Evolutionary conservation across 2,329 filamentous ascomycete species (phyloP).

Genomic region (Trichoderma sp.): DNA sequence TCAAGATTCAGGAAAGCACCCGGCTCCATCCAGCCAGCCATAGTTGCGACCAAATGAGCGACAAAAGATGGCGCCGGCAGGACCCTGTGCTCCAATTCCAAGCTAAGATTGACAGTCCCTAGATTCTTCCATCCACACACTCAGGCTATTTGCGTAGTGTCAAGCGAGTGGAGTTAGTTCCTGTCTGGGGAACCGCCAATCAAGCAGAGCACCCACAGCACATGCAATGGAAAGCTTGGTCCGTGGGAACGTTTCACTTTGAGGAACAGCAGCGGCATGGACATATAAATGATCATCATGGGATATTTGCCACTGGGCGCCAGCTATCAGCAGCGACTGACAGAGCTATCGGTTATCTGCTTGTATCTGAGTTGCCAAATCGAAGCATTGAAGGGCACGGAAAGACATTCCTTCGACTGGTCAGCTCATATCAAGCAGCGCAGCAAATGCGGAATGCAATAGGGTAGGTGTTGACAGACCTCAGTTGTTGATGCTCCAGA

Average conservation of each 20-base stretch:
- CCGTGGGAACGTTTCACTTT: neutral
- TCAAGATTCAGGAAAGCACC: neutral
- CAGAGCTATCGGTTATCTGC: neutral
- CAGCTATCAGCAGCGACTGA: neutral
- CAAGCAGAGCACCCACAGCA: slow-evolving; percentile 25
- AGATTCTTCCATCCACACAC: neutral
- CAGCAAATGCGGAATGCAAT: neutral
- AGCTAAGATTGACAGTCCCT: slow-evolving; percentile 8
- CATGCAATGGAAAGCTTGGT: slow-evolving; percentile 19
- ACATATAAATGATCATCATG: neutral
- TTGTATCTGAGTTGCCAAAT: neutral
- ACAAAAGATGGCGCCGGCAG: neutral
- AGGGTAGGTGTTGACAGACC: neutral
- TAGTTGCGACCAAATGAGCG: neutral
- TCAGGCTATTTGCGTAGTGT: slow-evolving; percentile 2
- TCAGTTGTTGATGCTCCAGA: neutral
- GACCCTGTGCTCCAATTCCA: slow-evolving; percentile 1
- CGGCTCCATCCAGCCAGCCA: neutral
- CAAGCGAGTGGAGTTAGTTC: neutral
- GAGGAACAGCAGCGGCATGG: too few species aligned
- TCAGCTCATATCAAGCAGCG: neutral
- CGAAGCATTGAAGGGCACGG: neutral
- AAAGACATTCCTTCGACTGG: neutral
- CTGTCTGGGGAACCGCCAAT: slow-evolving; percentile 27
- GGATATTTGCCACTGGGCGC: neutral